These are phyloP conservation scores for Vigna unguiculata DNA, from an alignment of 306 rosid genomes.

Conservation along the genomic window DNA sequence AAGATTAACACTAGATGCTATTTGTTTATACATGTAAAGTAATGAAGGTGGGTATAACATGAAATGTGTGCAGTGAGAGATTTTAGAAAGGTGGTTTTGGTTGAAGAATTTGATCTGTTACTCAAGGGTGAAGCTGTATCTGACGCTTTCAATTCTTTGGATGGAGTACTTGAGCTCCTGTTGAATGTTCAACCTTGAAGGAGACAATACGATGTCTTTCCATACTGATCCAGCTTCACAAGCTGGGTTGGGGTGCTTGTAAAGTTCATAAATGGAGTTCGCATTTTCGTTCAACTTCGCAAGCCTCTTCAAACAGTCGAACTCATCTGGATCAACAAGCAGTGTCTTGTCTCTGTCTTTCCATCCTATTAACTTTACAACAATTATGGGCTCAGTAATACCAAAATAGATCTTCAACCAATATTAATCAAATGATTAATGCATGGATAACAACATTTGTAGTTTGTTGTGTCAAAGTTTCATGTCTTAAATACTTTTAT, in stretches of 20 bases:
- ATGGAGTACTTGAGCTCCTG: conserved; percentile 91
- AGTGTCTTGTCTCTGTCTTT: conserved; percentile 87
- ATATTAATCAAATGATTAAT: no score
- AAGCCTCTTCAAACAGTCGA: conserved; percentile 80
- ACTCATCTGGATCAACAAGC: conserved; percentile 90
- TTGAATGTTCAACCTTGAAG: conserved; percentile 87
- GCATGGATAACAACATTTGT: no score
- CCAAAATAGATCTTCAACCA: conserved; percentile 3
- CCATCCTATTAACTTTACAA: conserved; percentile 87
- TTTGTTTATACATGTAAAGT: conserved; percentile 46
- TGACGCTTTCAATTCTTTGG: conserved; percentile 68
- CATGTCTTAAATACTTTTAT: no score
- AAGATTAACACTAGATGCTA: conserved; percentile 32
- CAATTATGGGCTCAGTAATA: conserved; percentile 39
- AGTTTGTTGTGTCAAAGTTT: no score
- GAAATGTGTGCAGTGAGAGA: conserved; percentile 33
- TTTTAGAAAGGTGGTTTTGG: conserved; percentile 27
- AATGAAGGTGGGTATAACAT: conserved; percentile 34
- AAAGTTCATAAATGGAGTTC: conserved; percentile 76
- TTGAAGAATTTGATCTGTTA: background rate
- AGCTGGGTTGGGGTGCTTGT: conserved; percentile 81
- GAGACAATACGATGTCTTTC: conserved; percentile 94
- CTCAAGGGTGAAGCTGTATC: conserved; percentile 43
- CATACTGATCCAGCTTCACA: conserved; percentile 78
- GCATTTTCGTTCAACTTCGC: conserved; percentile 73